These are phyloP conservation scores for Kwoniella heveanensis DNA, from an alignment of 768 basidiomycete species.

Conservation along the genomic window DNA sequence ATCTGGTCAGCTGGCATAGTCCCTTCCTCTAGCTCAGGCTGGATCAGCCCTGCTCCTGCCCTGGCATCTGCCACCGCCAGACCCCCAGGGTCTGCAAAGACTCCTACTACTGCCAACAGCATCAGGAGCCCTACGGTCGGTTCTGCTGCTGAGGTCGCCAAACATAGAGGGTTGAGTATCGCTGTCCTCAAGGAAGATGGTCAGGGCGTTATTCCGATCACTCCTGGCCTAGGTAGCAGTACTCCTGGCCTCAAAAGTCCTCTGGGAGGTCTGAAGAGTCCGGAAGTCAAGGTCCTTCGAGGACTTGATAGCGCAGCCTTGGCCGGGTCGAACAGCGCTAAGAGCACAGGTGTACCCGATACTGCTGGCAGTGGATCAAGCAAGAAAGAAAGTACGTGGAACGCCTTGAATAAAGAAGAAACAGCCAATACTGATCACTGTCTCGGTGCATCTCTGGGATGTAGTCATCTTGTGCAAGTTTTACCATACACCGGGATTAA, in stretches of 20 bases:
- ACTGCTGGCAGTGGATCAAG: slow-evolving; percentile 9
- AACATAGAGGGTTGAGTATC: slow-evolving; percentile 39
- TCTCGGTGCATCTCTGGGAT: background rate
- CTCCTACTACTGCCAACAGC: background rate
- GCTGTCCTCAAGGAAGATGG: slow-evolving; percentile 41
- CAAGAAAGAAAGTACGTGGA: slow-evolving; percentile 32
- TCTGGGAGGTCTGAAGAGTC: slow-evolving; percentile 1
- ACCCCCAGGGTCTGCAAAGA: background rate
- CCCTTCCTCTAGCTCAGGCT: slow-evolving; percentile 26
- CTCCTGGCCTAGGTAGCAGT: slow-evolving; percentile 23
- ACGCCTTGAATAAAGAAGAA: background rate
- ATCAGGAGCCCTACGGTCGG: slow-evolving; percentile 19
- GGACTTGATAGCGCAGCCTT: background rate
- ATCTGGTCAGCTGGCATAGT: slow-evolving; percentile 42
- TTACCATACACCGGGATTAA: slow-evolving; percentile 54
- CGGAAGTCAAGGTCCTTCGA: slow-evolving; percentile 8
- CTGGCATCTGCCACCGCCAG: background rate
- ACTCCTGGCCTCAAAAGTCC: slow-evolving; percentile 8
- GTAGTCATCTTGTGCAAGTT: slow-evolving; percentile 54
- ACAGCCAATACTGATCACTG: background rate
- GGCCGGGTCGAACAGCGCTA: slow-evolving; percentile 5
- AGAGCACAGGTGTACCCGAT: slow-evolving; percentile 14
- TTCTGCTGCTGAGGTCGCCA: slow-evolving; percentile 17
- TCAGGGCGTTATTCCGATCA: slow-evolving; percentile 28
- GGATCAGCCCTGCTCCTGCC: slow-evolving; percentile 35